Evolutionary conservation across 2,329 filamentous ascomycete species (phyloP).

Genomic region (Phialophora macrospora): DNA sequence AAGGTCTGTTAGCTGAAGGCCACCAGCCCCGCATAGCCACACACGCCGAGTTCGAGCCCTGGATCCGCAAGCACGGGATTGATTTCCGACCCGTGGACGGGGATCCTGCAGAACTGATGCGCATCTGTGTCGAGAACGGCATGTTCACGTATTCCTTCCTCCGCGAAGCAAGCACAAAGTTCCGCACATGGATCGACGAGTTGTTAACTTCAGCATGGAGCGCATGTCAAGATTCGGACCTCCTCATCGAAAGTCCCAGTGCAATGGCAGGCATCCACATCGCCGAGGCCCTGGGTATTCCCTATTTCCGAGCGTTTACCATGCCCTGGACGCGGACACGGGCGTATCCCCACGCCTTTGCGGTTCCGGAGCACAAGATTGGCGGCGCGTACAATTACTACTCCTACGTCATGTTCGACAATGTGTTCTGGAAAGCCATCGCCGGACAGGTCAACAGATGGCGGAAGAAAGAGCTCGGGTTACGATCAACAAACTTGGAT

Average conservation of each 20-base stretch:
- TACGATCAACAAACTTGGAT: constrained; percentile 81
- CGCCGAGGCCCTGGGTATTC: constrained; percentile 87
- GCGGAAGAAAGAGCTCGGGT: constrained; percentile 77
- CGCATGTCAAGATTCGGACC: constrained; percentile 83
- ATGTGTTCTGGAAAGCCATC: constrained; percentile 93
- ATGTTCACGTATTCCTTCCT: constrained; percentile 95
- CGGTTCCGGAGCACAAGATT: constrained; percentile 90
- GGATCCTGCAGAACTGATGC: constrained; percentile 92
- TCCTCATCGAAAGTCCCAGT: constrained; percentile 92
- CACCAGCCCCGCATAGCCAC: constrained; percentile 88
- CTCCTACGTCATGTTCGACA: constrained; percentile 95
- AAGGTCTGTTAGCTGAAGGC: constrained; percentile 83
- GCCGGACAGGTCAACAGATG: constrained; percentile 90
- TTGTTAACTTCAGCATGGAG: constrained; percentile 79
- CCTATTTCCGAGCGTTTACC: constrained; percentile 95
- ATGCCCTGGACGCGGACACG: constrained; percentile 98
- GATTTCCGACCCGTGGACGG: constrained; percentile 88
- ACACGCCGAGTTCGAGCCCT: constrained; percentile 84
- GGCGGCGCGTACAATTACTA: constrained; percentile 94
- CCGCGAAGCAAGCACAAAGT: constrained; percentile 81
- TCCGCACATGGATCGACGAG: constrained; percentile 93
- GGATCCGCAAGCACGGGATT: constrained; percentile 92
- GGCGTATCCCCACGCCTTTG: constrained; percentile 95
- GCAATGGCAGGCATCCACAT: constrained; percentile 99
- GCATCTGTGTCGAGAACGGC: constrained; percentile 92